Evolutionary conservation across 2,329 filamentous ascomycete species (phyloP).

Genomic region (Ramularia collo-cygni): DNA sequence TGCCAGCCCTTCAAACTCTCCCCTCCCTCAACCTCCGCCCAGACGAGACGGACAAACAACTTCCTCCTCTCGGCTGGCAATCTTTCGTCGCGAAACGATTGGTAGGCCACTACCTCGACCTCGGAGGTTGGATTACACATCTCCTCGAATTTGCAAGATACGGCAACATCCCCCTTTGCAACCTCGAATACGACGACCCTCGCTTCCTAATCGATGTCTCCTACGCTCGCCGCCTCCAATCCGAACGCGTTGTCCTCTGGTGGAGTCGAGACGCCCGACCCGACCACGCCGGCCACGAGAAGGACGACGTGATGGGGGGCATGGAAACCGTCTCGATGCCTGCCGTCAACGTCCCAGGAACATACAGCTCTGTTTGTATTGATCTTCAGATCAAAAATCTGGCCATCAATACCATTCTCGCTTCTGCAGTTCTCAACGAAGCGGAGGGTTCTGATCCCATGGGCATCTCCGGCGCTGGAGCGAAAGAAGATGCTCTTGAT

Average conservation of each 20-base stretch:
- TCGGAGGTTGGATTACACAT: conserved; percentile 89
- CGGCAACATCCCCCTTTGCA: conserved; percentile 90
- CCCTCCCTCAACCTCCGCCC: conserved; percentile 75
- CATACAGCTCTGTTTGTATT: conserved; percentile 93
- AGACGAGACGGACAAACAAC: conserved; percentile 74
- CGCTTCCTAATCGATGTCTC: conserved; percentile 92
- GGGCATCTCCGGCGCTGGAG: conserved; percentile 70
- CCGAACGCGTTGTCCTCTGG: conserved; percentile 92
- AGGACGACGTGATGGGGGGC: conserved; percentile 76
- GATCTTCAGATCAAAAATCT: conserved; percentile 91
- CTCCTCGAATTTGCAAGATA: conserved; percentile 82
- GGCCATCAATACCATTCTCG: conserved; percentile 95
- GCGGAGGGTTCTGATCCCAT: conserved; percentile 84
- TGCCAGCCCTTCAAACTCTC: conserved; percentile 76
- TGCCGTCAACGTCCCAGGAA: conserved; percentile 83
- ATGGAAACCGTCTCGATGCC: conserved; percentile 85
- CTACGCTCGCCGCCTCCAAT: conserved; percentile 82
- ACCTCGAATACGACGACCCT: conserved; percentile 89
- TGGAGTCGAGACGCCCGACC: conserved; percentile 84
- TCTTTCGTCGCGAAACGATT: conserved; percentile 77
- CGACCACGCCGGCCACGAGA: conserved; percentile 93
- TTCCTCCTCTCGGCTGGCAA: conserved; percentile 93
- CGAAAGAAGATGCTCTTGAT: conserved; percentile 51
- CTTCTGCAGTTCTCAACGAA: conserved; percentile 93
- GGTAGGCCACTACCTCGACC: conserved; percentile 80